Evolutionary conservation across 163 green algal genomes (phyloP).

Genomic region (Smithsoniella earleae): DNA sequence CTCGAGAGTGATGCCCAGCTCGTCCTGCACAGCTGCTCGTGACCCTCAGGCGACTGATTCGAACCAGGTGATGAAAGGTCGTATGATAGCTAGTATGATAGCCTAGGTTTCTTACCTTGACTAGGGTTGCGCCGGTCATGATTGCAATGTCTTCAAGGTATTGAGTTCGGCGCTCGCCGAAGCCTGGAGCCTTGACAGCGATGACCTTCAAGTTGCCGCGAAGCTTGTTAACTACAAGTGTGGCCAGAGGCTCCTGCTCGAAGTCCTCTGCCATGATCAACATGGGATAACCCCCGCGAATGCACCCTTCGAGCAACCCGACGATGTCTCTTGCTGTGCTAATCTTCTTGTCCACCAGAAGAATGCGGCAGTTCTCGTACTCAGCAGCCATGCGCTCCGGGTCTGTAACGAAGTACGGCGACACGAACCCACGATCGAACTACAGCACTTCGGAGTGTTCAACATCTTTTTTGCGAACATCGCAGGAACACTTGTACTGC

Average conservation of each 20-base stretch:
- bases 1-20: constrained; percentile 89
- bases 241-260: constrained; percentile 97
- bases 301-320: constrained; percentile 77
- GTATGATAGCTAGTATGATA: too few relatives aligned
- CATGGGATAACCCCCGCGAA: constrained; percentile 84
- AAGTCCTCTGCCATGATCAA: constrained; percentile 99
- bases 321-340: constrained; percentile 92
- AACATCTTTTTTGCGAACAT: too few relatives aligned
- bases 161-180: constrained; percentile 94
- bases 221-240: constrained; percentile 99
- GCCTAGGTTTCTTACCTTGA: too few relatives aligned
- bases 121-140: constrained; percentile 71
- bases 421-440: constrained; percentile 99
- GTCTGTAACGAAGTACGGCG: constrained; percentile 99
- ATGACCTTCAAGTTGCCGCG: constrained; percentile 87
- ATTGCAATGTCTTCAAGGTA: constrained; percentile 99
- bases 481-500: too few relatives aligned
- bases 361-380: constrained; percentile 94
- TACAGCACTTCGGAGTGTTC: too few relatives aligned
- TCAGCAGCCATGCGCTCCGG: constrained; percentile 93
- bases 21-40: constrained; percentile 56
- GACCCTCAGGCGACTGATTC: neutral
- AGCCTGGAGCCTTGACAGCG: constrained; percentile 95
- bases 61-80: too few relatives aligned
- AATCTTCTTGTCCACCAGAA: constrained; percentile 99